Base-by-base conservation (phyloP, 2,329 filamentous ascomycete genomes). In the Fusarium sp. region DNA sequence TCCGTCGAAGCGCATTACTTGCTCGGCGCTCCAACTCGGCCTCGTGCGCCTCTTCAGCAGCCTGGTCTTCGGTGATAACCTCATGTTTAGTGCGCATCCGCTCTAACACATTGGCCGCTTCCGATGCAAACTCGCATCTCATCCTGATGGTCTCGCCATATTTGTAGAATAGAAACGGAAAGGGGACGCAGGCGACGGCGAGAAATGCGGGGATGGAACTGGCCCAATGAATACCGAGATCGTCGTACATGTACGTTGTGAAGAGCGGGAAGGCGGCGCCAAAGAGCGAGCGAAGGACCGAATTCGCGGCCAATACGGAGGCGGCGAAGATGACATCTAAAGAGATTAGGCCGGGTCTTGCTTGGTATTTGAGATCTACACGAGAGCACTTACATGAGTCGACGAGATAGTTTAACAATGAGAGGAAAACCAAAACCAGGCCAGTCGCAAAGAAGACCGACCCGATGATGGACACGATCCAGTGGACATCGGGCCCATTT, bases 131-230 rank as follows among this genome's bases (percentile, higher is more conserved):
- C 81, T 90, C 90, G 84, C 91, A 93, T 75, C 84, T 87, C 77
- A 85, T 81, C 23, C 92, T 85, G 72, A 94, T 91, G 12, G 55
- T 53, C 37, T 75, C 28, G 68, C 92, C 92, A 77, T 93, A 93
- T 72, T 86, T 89, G 81, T 92, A 92, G 79, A 95, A 93, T 18
- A 95, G 78, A 78, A 92, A 91, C 0, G 92, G 92, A 74, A 92
- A 90, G 0, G 92, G 91, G 20, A 93, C 82, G 78, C 92, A 94
- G 13, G 85, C 86, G 5, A 94, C 78, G 0, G 91, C 88, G 5
- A 95, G 82, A 80, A 95, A 94, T 1, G 89, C 93, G 0, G 92
- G 92, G 16, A 95, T 82, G 0, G 88, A 89, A 34, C 86, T 89
- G 2, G 91, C 92, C 92, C 92, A 94, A 80, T 94, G 91, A 59